Percentiles rank a stretch among this genome's conserved stretches.
Evolutionary conservation across 1,284 basidiomycete genomes (phyloP).

Genomic region (Exobasidium cylindrosporum): DNA sequence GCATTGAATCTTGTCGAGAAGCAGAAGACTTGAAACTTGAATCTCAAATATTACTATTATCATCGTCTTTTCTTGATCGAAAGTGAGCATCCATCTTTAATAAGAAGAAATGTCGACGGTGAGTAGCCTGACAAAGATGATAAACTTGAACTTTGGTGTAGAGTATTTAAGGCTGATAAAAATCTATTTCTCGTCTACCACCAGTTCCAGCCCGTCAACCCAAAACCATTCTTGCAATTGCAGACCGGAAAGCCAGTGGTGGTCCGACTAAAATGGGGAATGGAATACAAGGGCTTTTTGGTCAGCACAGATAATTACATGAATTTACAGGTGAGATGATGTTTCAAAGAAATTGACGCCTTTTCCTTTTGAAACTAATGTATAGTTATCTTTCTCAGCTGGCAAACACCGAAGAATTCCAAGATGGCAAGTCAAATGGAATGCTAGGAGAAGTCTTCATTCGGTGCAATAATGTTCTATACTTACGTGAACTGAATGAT

Average conservation of each 20-base stretch:
- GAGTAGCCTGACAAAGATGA: too few species aligned
- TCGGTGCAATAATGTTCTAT: conserved; percentile 61
- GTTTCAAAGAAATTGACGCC: not conserved
- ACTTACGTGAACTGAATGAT: conserved; percentile 45
- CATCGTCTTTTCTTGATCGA: too few species aligned
- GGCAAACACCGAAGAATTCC: conserved; percentile 96
- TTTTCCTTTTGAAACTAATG: not conserved
- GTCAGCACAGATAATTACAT: conserved; percentile 99
- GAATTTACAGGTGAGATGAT: conserved; percentile 82
- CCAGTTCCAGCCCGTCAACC: conserved; percentile 86
- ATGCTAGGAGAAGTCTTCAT: conserved; percentile 98
- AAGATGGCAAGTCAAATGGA: conserved; percentile 92
- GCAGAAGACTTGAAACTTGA: too few species aligned
- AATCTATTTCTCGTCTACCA: too few species aligned
- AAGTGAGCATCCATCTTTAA: too few species aligned
- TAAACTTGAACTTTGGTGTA: too few species aligned
- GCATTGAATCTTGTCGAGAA: too few species aligned
- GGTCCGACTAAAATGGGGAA: conserved; percentile 96
- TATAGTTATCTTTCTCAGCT: conserved; percentile 67
- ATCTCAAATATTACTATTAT: too few species aligned
- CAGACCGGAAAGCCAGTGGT: conserved; percentile 94
- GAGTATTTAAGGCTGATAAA: too few species aligned
- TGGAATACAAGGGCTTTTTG: conserved; percentile 98
- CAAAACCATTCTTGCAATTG: conserved; percentile 97
- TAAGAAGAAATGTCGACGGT: not conserved